These are phyloP conservation scores for Aristolochia contorta DNA, from an alignment of 164 flowering plant genomes.

Conservation along the genomic window DNA sequence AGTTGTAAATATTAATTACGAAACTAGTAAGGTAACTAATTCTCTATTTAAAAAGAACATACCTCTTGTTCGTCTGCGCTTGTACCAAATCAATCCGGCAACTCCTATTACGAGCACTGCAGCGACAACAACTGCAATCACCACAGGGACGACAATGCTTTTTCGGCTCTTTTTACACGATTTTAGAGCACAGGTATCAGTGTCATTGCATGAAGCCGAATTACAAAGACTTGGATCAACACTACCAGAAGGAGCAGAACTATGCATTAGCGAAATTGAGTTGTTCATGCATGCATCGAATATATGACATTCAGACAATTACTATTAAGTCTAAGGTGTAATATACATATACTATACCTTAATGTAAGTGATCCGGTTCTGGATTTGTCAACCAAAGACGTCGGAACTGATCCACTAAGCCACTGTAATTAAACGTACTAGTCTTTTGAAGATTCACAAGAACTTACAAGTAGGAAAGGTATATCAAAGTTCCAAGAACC, in stretches of 20 bases:
- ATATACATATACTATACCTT: not conserved
- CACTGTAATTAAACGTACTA: not conserved
- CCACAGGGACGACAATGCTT: not conserved
- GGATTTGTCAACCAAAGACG: not conserved
- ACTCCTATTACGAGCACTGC: not conserved
- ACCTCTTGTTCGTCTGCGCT: not conserved
- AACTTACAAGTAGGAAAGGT: not conserved
- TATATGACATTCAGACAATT: not conserved
- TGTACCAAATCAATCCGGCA: not conserved
- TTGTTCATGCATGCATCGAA: too few species aligned
- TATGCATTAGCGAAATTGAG: too few species aligned
- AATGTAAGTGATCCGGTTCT: too few species aligned
- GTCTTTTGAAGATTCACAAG: too few species aligned
- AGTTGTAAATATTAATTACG: too few species aligned
- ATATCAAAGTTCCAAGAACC: not conserved
- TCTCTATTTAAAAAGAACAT: too few species aligned
- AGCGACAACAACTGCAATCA: not conserved
- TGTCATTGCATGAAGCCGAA: not conserved
- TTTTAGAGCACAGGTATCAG: not conserved
- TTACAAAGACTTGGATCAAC: not conserved
- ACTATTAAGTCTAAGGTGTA: too few species aligned
- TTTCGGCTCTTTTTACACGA: not conserved
- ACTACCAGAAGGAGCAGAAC: not conserved
- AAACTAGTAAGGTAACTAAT: too few species aligned
- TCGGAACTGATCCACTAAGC: not conserved